phyloP scores from a whole-genome alignment of 768 basidiomycete species.

The Termitomyces sp. region DNA sequence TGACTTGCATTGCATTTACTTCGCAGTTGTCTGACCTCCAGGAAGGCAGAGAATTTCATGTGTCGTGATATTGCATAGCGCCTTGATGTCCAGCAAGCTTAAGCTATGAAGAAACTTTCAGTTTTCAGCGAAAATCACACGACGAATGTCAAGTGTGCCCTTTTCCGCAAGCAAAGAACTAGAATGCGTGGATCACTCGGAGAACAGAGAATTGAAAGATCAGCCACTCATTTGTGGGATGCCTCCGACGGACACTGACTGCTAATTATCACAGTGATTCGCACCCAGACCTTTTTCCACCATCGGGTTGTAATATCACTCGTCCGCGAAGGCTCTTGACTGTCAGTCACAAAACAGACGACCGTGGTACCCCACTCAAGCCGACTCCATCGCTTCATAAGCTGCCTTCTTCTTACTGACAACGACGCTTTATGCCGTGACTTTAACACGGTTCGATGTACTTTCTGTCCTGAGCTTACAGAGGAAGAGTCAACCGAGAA shows the following conservation, averaged over 20 bases:
- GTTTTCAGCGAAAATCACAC: too few relatives aligned
- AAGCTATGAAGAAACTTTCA: too few relatives aligned
- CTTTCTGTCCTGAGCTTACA: slow-evolving; percentile 70
- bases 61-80: too few relatives aligned
- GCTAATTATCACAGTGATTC: too few relatives aligned
- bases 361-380: slow-evolving; percentile 53
- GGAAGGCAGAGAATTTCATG: too few relatives aligned
- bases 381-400: slow-evolving; percentile 81
- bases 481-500: slow-evolving; percentile 48
- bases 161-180: too few relatives aligned
- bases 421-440: slow-evolving; percentile 47
- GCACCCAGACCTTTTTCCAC: too few relatives aligned
- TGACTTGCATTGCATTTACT: neutral
- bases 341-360: slow-evolving; percentile 34
- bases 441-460: slow-evolving; percentile 59
- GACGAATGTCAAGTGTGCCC: too few relatives aligned
- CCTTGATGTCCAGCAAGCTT: too few relatives aligned
- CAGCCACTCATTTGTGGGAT: slow-evolving; percentile 2
- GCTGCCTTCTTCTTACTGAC: slow-evolving; percentile 50
- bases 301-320: slow-evolving; percentile 6
- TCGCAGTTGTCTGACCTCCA: neutral
- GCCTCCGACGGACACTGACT: slow-evolving; percentile 14
- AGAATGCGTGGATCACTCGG: too few relatives aligned
- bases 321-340: neutral
- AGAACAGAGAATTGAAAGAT: too few relatives aligned